These are phyloP conservation scores for Cadophora gregata DNA, from an alignment of 2,329 filamentous ascomycete species.

Conservation along the genomic window DNA sequence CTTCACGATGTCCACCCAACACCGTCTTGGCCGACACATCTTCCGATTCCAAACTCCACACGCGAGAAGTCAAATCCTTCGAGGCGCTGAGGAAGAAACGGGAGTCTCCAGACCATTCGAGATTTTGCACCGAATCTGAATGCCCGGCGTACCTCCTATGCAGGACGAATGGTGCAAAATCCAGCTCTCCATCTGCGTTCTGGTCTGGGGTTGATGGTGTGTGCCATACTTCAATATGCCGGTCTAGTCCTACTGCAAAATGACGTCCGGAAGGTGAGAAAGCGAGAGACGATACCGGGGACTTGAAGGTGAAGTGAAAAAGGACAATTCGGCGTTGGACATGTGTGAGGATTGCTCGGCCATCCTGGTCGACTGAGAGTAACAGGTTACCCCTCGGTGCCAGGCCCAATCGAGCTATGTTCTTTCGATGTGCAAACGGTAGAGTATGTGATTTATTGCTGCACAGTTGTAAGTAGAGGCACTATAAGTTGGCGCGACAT, in stretches of 20 bases:
- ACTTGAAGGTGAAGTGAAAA: constrained; percentile 94
- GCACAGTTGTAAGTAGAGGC: constrained; percentile 25
- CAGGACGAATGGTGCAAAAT: constrained; percentile 93
- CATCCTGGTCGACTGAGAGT: constrained; percentile 92
- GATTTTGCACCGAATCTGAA: constrained; percentile 82
- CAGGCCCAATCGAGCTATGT: constrained; percentile 86
- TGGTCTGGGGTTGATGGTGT: constrained; percentile 89
- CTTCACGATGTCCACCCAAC: constrained; percentile 88
- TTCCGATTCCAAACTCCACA: constrained; percentile 92
- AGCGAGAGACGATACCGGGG: constrained; percentile 79
- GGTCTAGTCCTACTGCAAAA: constrained; percentile 87
- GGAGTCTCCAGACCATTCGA: constrained; percentile 96
- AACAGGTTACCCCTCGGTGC: constrained; percentile 91
- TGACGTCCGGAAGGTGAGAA: constrained; percentile 92
- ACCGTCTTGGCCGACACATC: constrained; percentile 90
- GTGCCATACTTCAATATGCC: constrained; percentile 93
- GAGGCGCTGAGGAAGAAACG: constrained; percentile 92
- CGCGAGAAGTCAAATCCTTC: constrained; percentile 88
- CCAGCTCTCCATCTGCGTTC: constrained; percentile 78
- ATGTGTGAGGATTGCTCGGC: constrained; percentile 91
- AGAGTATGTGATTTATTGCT: constrained; percentile 89
- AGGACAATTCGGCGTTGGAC: constrained; percentile 83
- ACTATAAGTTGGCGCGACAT: background rate
- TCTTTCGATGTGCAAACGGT: constrained; percentile 90
- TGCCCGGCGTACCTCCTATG: constrained; percentile 88